Base-by-base conservation (phyloP, 2,329 filamentous ascomycete species). In the Diaporthe ilicicola region DNA sequence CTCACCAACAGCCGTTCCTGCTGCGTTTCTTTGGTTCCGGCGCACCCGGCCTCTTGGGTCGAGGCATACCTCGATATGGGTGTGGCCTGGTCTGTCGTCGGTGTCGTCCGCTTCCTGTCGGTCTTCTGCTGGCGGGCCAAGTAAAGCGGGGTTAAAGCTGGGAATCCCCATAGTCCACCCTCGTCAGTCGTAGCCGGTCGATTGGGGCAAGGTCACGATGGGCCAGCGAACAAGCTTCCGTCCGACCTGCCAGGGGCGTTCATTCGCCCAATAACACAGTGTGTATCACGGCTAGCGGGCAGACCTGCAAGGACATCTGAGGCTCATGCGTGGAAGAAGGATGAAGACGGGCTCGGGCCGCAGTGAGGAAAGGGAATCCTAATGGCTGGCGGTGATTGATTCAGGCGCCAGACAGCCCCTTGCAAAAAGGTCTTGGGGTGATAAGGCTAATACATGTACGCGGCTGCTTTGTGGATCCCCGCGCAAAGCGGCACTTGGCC, bases 1-100 rank as follows among this genome's bases (percentile, higher is more conserved):
- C 84, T 81, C 81, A 91, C 90, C 90, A 92, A 79, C 91, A 93
- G 59, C 91, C 91, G 76, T 90, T 92, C 56, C 91, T 87, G 75
- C 89, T 92, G 76, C 91, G 85, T 76, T 84, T 88, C 82, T 92
- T 93, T 8, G 90, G 89, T 79, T 91, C 89, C 72, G 86, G 86
- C 68, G 88, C 88, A 70, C 88, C 87, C 72, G 87, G 85, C 79
- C 88, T 89, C 84, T 90, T 91, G 59, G 89, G 89, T 76, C 90
- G 88, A 78, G 90, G 91, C 91, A 92, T 91, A 46, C 61, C 69
- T 54, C 51, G 53, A 4, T n/a, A 39, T 27, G 32, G 24, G 53
- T 54, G 42, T 37, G 39, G 22, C n/a, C n/a, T 46, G 27, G 29
- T 27, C 24, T 66, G 62, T 70, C 69, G 69, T 67, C 50, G 55